Base-by-base conservation (phyloP, 352 stramenopile species). In the Thalassiosira oceanica region DNA sequence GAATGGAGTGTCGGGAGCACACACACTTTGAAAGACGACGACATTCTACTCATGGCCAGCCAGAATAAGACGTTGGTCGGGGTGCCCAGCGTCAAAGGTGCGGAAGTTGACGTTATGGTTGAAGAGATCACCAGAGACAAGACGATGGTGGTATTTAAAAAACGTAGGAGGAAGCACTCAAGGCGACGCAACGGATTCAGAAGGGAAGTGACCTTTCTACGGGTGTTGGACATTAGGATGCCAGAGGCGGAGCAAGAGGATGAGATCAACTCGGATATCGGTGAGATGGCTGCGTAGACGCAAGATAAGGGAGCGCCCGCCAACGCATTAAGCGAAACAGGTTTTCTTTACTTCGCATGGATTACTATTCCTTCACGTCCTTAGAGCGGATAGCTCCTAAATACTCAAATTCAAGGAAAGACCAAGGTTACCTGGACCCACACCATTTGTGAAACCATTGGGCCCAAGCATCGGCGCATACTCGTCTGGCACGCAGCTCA, bases 71-170 rank as follows among this genome's bases (percentile, higher is more conserved):
- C 84, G 11, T 68, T 89, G 18, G 84, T 93, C 26, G 90, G 90
- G 11, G 73, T 93, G 23, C 86, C 90, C 0, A 63, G 74, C 29
- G 84, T 94, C 0, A 56, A 48, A 13, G 88, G 86, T 13, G 78
- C 67, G 5, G 68, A 88, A 51, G 83, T 94, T 7, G 85, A 90
- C 74, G 71, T 93, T 23, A 86, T 88, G 74, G 85, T 94, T 13
- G 89, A 95, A 67, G 88, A 94, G 69, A 92, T 93, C 60, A 91
- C 88, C 6, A 67, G 62, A 26, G 87, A 92, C 72, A 83, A 75
- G 27, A 93, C 90, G 15, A 67, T 94, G 7, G 69, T 92, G 53
- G 72, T 94, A 16, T 93, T 93, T 61, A 90, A 94, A 60, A 92
- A 93, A 69, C 80, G 83, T 42, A 85, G 76, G 66, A 88, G 80